Base-by-base conservation (phyloP, 1,284 basidiomycete genomes). In the Pseudozyma sp. region DNA sequence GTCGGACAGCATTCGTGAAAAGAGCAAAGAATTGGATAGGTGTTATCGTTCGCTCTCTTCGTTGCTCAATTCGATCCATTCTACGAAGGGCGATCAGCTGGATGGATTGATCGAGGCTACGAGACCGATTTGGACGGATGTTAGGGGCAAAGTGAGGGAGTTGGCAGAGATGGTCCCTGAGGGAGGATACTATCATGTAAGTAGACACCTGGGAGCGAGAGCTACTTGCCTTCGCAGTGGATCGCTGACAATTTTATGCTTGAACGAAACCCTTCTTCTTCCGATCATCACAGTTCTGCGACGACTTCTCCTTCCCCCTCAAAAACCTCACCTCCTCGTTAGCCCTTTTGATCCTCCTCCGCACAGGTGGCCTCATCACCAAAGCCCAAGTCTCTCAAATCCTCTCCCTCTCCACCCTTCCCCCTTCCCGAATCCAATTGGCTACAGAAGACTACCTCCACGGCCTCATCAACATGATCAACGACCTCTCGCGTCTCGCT, bases 381-480 rank as follows among this genome's bases (percentile, higher is more conserved):
- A 81, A 79, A 36, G 45, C 57, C 0, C 63, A 76, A 52, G 66
- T 53, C 1, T 45, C 45, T 3, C 6, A n/a, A 1, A 54, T 80
- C 3, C 52, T 82, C 1, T 77, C 73, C 7, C 18, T 66, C 16
- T n/a, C 12, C 11, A 51, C 61, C 14, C 21, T 58, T 12, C 4
- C 16, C 0, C 4, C 64, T 13, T 34, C 51, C 3, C 36, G 38
- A 1, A 47, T 83, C 43, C 45, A 68, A 11, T 59, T 84, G 1
- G 45, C 75, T 0, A 79, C 80, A 0, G 82, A 84, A 45, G 82
- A 83, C 43, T 84, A 83, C 52, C 68, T 84, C 12, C 82, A 83
- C 35, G 68, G 66, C 5, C 40, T 82, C 13, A 78, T 83, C 48
- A 70, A 65, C 49, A 50, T 79, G 34, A 69, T 80, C 61, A 83